Evolutionary conservation across 2,329 filamentous ascomycete species (phyloP), one percentile per base, ranked within the genome.

Genomic region (Verruconis gallopava): DNA sequence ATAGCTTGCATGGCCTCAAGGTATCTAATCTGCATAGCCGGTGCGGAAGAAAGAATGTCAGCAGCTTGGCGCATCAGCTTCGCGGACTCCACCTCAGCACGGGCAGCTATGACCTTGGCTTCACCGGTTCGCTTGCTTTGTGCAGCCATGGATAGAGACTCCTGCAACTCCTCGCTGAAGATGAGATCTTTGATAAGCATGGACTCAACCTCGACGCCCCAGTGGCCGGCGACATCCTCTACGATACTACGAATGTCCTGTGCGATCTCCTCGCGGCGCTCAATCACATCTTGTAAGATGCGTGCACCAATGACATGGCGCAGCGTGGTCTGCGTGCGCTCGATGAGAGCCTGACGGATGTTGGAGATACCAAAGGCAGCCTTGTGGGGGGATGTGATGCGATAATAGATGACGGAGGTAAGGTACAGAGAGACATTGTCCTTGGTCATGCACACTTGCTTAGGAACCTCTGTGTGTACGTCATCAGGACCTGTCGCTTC

Each of bases 171-270:
- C 57, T 85, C 78, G 65, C 79, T 86, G 75, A 98, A 98, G 60
- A 96, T 83, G 58, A 98, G 93, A 63, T 98, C 91, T 68, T 98
- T 96, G 74, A 98, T 89, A 51, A 98, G 78, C 89, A 98, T 98
- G 56, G 81, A 88, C 71, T 96, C 91, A 45, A 96, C 91, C 57
- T 85, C 78, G 5, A 94, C 89, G 65, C 91, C 91, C 91, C 91
- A 98, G 47, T 85, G 85, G 9, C 76, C 69, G 4, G 91, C 89
- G 1, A 94, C 91, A 52, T 95, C 88, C 58, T 96, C 91, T 53
- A 98, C 96, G 53, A 96, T 96, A 64, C 95, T 89, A 48, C 85
- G 79, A 48, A 96, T 96, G 44, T 82, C 91, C 64, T 88, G 80
- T 1, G 91, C 91, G 52, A 98, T 82, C 65, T 98, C 91, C 67